A percentile compares a stretch with the other conserved stretches of the same genome.
Evolutionary conservation across 2,329 filamentous ascomycete species (phyloP).

Genomic region (Aurifilum marmelostoma): DNA sequence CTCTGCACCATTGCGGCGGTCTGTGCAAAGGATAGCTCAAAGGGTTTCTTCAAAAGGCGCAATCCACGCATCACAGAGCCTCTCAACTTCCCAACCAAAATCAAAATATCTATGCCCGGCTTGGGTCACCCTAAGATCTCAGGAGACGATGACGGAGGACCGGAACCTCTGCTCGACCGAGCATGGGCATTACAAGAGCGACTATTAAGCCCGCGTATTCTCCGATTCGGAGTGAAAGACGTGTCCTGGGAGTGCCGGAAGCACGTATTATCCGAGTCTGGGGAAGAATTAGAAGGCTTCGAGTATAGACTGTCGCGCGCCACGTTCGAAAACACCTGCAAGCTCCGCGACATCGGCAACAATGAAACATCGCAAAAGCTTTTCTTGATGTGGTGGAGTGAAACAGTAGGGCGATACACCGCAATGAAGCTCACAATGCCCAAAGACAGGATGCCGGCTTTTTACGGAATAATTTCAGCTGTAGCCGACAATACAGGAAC

Average conservation of each 20-base stretch:
- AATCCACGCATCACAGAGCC: neutral
- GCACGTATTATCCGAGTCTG: neutral
- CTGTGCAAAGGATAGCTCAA: neutral
- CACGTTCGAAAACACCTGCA: neutral
- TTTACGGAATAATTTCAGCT: neutral
- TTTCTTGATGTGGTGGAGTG: neutral
- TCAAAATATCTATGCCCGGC: neutral
- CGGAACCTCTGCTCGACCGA: neutral
- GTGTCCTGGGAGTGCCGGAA: neutral
- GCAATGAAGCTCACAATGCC: neutral
- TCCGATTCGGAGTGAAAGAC: neutral
- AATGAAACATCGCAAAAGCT: neutral
- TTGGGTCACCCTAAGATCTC: too few relatives aligned
- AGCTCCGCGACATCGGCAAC: neutral
- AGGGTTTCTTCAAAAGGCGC: neutral
- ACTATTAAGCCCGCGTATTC: neutral
- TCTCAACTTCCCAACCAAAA: neutral
- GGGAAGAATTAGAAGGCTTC: too few relatives aligned
- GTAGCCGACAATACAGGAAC: neutral
- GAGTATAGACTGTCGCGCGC: neutral
- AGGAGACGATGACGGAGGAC: neutral
- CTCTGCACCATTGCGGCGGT: neutral
- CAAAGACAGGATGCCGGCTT: neutral
- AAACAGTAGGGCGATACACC: neutral
- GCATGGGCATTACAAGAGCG: constrained; percentile 4